Evolutionary conservation across 2,329 filamentous ascomycete species (phyloP), one percentile per base, ranked within the genome.

Genomic region (Metarhizium humberi): DNA sequence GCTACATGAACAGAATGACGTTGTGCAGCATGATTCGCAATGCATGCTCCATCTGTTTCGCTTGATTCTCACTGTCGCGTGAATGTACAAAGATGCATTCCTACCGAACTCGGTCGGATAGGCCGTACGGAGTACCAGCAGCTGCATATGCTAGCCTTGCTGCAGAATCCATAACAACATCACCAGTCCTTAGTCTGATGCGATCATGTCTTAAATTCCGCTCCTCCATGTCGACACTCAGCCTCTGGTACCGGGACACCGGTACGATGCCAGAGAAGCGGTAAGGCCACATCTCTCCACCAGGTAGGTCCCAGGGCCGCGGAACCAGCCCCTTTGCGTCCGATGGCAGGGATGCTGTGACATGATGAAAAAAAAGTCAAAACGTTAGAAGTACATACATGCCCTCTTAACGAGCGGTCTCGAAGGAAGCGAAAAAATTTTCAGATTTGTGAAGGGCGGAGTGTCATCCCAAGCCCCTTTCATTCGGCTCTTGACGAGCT

Each of bases 271-370:
- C 47, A 30, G 20, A 32, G 50, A 52, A 51, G 36, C 20, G 54
- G 36, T 20, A 56, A 49, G 50, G 30, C 30, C 25, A 25, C 50
- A n/a, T 13, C 4, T 32, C 34, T 43, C 50, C 42, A 45, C 42
- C 18, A 6, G 45, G 25, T n/a, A 29, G 11, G 7, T 30, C 14
- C 42, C 42, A 45, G 18, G 42, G n/a, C 18, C 50, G 54, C 50
- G 50, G 54, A 56, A 36, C 54, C 29, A 55, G 46, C 34, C 14
- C 18, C 16, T 29, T 14, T 52, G 46, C 46, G 43, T 56, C 51
- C 51, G 54, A 18, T 32, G n/a, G 50, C 46, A 29, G 43, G 45
- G 43, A 40, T n/a, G n/a, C n/a, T 43, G 38, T 25, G 10, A 11
- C 10, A 11, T 20, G 42, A 25, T 18, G n/a, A 20, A 25, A 20